Evolutionary conservation across 352 stramenopile genomes (phyloP).

Genomic region (Blastocystis hominis): DNA sequence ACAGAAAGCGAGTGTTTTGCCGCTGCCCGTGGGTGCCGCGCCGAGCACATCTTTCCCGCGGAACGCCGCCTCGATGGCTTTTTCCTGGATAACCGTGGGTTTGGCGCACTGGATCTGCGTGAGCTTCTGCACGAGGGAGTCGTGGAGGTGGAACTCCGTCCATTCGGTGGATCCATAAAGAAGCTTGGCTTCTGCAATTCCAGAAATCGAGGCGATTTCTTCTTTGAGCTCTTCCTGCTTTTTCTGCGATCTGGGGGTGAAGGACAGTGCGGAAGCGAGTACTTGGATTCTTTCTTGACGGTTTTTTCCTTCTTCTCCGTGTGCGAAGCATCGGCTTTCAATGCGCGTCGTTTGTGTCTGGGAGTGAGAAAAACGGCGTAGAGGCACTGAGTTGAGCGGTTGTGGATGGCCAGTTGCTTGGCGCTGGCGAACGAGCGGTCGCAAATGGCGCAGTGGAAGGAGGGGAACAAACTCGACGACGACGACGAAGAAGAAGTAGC

Average conservation of each 20-base stretch:
- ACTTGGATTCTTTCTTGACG: constrained; percentile 3
- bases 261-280: neutral
- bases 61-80: constrained; percentile 70
- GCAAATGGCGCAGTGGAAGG: neutral
- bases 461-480: too few relatives aligned
- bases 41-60: constrained; percentile 77
- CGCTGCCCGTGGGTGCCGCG: constrained; percentile 75
- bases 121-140: neutral
- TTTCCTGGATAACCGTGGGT: constrained; percentile 73
- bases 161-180: neutral
- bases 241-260: neutral
- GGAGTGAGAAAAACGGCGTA: neutral
- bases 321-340: neutral
- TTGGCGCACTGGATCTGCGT: neutral
- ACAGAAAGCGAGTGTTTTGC: constrained; percentile 80
- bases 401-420: neutral
- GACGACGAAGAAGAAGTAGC: too few relatives aligned
- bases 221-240: constrained; percentile 12
- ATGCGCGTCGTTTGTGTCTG: neutral
- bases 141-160: constrained; percentile 11
- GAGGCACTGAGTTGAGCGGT: neutral
- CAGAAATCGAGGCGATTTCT: constrained; percentile 18
- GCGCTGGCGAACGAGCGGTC: neutral
- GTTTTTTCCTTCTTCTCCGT: neutral
- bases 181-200: neutral